A percentile compares a stretch with the other conserved stretches of the same genome.
Evolutionary conservation across 768 basidiomycete species (phyloP).

Genomic region (Lactarius vividus): DNA sequence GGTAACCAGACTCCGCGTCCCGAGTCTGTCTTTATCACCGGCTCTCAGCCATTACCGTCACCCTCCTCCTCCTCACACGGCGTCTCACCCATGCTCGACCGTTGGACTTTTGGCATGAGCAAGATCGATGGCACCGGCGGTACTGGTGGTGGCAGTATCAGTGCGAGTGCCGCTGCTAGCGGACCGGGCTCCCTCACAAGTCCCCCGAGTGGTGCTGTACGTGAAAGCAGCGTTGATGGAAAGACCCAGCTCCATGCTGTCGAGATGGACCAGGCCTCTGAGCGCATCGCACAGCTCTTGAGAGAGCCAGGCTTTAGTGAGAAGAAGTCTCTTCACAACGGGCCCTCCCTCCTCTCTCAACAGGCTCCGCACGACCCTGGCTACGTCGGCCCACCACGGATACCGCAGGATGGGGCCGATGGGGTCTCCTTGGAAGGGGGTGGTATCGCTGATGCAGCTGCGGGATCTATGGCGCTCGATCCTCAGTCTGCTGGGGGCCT

Average conservation of each 20-base stretch:
- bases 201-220: conserved; percentile 26
- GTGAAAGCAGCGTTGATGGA: conserved; percentile 22
- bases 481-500: conserved; percentile 27
- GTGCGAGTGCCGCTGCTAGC: conserved; percentile 32
- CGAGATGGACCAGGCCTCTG: conserved; percentile 46
- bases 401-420: conserved; percentile 32
- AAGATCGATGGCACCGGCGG: conserved; percentile 61
- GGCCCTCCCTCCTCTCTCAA: conserved; percentile 73
- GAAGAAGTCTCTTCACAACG: conserved; percentile 37
- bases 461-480: conserved; percentile 34
- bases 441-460: conserved; percentile 24
- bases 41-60: conserved; percentile 91
- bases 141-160: conserved; percentile 29
- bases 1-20: conserved; percentile 93
- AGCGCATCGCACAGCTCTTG: conserved; percentile 50
- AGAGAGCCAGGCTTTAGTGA: conserved; percentile 42
- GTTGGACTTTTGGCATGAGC: conserved; percentile 89
- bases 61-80: conserved; percentile 71
- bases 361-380: conserved; percentile 46
- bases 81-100: conserved; percentile 70
- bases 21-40: conserved; percentile 83
- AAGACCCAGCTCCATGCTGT: conserved; percentile 30
- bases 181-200: conserved; percentile 37
- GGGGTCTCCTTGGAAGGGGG: conserved; percentile 27
- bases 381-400: conserved; percentile 26